phyloP scores from a whole-genome alignment of 768 basidiomycete genomes.

The Dacryopinax spathularia region DNA sequence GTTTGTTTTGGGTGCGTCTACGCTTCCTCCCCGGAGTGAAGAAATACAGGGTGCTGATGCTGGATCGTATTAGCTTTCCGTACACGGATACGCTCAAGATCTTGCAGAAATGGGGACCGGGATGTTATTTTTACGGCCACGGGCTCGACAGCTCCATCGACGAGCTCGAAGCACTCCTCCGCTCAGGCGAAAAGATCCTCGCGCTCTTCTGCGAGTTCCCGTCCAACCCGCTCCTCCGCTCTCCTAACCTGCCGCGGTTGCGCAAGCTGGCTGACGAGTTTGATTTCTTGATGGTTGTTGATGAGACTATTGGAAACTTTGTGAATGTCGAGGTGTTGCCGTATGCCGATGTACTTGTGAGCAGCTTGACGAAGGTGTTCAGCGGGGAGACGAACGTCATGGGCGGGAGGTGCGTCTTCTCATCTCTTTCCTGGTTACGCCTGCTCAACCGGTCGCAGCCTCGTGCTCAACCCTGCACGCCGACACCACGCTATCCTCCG shows the following conservation, averaged over 20 bases:
- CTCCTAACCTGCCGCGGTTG: constrained; percentile 59
- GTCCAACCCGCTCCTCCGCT: constrained; percentile 85
- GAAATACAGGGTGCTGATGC: neutral
- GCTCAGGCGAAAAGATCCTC: constrained; percentile 29
- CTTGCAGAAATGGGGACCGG: constrained; percentile 90
- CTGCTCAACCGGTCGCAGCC: constrained; percentile 30
- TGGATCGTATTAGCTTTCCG: constrained; percentile 53
- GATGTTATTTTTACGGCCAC: constrained; percentile 74
- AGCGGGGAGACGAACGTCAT: constrained; percentile 90
- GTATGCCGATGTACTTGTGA: constrained; percentile 78
- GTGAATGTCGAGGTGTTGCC: constrained; percentile 82
- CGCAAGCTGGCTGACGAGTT: constrained; percentile 73
- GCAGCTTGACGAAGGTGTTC: constrained; percentile 88
- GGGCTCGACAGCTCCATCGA: constrained; percentile 66
- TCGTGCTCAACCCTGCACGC: constrained; percentile 72
- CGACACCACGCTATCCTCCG: constrained; percentile 58
- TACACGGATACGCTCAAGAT: constrained; percentile 93
- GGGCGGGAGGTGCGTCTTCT: constrained; percentile 71
- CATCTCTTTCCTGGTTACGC: neutral
- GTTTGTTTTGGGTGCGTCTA: constrained; percentile 77
- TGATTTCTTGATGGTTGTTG: constrained; percentile 75
- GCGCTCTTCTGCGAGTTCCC: constrained; percentile 90
- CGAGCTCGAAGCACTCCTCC: constrained; percentile 49
- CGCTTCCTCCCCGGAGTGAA: neutral
- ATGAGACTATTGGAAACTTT: constrained; percentile 91